Conservation (phyloP, 2,329 filamentous ascomycete genomes). For the Fusarium begoniae region DNA sequence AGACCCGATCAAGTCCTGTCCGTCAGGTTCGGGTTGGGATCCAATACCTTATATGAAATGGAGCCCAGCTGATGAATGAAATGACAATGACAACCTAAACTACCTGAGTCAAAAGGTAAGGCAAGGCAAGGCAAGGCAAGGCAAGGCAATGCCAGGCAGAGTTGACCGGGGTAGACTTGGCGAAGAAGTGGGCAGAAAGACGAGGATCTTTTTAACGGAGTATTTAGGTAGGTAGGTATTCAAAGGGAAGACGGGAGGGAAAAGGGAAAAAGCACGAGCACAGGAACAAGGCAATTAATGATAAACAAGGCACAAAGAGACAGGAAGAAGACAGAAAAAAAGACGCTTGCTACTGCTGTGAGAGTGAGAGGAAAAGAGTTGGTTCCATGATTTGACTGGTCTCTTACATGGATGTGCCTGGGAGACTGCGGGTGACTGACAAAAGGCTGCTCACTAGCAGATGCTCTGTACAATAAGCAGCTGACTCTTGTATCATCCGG, state of each 20-base stretch:
- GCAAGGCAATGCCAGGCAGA: constrained; percentile 16
- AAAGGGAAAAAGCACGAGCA: neutral
- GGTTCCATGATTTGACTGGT: constrained; percentile 2
- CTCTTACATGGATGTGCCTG: constrained; percentile 32
- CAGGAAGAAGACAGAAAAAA: neutral
- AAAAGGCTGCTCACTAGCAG: neutral
- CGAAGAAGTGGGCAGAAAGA: constrained; percentile 30
- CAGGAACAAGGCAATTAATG: constrained; percentile 7
- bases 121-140: neutral
- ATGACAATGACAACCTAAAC: constrained; percentile 21
- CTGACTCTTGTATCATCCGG: constrained; percentile 19
- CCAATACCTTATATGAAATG: constrained; percentile 23
- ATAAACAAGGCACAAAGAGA: constrained; percentile 19
- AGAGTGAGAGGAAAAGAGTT: constrained; percentile 3
- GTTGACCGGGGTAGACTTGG: constrained; percentile 24
- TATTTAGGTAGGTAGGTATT: neutral
- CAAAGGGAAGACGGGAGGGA: neutral
- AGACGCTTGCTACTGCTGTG: neutral
- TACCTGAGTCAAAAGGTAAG: neutral
- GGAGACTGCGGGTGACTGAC: constrained; percentile 27
- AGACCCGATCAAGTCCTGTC: constrained; percentile 10
- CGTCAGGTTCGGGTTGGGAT: constrained; percentile 19
- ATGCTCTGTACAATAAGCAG: constrained; percentile 2
- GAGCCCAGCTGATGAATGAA: constrained; percentile 32
- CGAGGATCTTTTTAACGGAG: neutral